Evolutionary conservation across 2,329 filamentous ascomycete genomes (phyloP).

Genomic region (Aspergillus brunneoviolaceus): DNA sequence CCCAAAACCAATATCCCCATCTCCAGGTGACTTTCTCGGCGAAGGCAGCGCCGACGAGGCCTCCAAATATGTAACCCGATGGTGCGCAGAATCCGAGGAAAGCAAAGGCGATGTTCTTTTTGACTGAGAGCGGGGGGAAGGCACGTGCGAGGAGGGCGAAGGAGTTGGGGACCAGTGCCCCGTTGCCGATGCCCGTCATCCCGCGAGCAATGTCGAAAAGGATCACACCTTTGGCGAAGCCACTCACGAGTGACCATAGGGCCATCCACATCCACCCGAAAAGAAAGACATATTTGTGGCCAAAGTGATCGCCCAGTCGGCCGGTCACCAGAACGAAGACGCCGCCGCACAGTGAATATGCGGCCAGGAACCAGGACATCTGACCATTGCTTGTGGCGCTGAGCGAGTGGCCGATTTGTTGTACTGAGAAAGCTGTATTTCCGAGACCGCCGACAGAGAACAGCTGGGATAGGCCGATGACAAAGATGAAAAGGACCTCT

Average conservation of each 20-base stretch:
- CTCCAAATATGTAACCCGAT: conserved; percentile 40
- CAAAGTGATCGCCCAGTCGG: conserved; percentile 52
- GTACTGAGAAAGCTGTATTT: conserved; percentile 41
- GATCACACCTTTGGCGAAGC: conserved; percentile 37
- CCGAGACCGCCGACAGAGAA: conserved; percentile 37
- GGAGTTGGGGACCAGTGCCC: conserved; percentile 47
- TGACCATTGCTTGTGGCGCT: conserved; percentile 40
- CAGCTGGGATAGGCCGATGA: conserved; percentile 51
- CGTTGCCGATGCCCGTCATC: conserved; percentile 46
- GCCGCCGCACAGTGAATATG: conserved; percentile 51
- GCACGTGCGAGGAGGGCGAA: conserved; percentile 46
- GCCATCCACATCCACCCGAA: conserved; percentile 53
- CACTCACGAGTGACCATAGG: conserved; percentile 49
- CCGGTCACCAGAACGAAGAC: conserved; percentile 53
- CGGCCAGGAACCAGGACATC: conserved; percentile 51
- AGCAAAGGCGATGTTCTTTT: conserved; percentile 48
- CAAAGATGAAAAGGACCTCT: conserved; percentile 38
- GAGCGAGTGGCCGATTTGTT: conserved; percentile 21
- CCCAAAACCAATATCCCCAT: conserved; percentile 51
- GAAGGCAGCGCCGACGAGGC: conserved; percentile 42
- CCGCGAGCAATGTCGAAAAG: conserved; percentile 29
- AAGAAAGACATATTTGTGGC: conserved; percentile 51
- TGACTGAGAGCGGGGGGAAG: conserved; percentile 38
- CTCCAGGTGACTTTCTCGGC: conserved; percentile 50
- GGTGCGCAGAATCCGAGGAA: conserved; percentile 49